phyloP scores from a whole-genome alignment of 768 basidiomycete genomes.

The Boletus eberwhitei region DNA sequence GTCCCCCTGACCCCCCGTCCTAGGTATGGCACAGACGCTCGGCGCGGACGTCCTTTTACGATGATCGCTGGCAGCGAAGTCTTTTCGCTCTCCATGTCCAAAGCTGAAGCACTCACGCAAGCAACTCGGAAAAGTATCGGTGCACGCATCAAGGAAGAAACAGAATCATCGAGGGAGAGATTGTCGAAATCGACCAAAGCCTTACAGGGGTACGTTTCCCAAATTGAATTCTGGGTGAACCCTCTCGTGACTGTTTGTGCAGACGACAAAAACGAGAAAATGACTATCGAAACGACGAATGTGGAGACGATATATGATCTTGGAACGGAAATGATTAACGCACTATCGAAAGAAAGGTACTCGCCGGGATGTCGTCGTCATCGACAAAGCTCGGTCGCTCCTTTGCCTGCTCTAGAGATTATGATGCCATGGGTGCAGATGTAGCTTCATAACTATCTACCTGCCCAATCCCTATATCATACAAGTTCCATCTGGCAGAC shows the following conservation, averaged over 20 bases:
- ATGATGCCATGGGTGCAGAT: too few species aligned
- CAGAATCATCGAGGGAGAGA: constrained; percentile 97
- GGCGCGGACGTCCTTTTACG: constrained; percentile 93
- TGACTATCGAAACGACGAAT: constrained; percentile 94
- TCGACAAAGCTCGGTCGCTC: constrained; percentile 96
- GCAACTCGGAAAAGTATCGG: constrained; percentile 95
- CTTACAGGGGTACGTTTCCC: constrained; percentile 75
- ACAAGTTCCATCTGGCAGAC: constrained; percentile 51
- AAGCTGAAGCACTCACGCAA: constrained; percentile 96
- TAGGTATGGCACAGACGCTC: constrained; percentile 94
- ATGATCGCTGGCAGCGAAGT: constrained; percentile 98
- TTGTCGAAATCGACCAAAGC: constrained; percentile 96
- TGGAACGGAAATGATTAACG: constrained; percentile 99
- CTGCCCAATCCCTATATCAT: neutral
- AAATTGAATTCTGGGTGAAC: neutral
- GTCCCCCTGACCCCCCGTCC: neutral
- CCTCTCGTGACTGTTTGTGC: neutral
- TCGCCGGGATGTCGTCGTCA: constrained; percentile 94
- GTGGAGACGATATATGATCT: constrained; percentile 99
- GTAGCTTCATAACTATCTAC: constrained; percentile 46
- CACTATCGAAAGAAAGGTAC: constrained; percentile 92
- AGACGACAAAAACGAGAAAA: constrained; percentile 98
- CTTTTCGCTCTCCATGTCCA: constrained; percentile 97
- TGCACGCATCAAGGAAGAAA: constrained; percentile 95
- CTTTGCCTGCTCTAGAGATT: constrained; percentile 95